Base-by-base conservation (phyloP, 306 rosid species). In the Cucurbita moschata region DNA sequence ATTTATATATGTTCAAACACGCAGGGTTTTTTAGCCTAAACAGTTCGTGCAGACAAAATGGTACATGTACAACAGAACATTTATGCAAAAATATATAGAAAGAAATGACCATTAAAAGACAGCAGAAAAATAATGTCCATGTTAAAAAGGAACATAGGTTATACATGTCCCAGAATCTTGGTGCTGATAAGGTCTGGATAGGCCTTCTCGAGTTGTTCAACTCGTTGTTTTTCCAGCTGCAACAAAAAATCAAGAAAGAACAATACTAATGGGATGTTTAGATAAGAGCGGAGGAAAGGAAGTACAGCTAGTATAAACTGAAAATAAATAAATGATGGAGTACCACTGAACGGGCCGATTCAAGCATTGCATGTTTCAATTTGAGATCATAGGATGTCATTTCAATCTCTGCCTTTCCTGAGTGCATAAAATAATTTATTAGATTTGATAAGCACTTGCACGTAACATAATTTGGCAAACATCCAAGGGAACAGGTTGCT, bases 141-240 rank as follows among this genome's bases (percentile, higher is more conserved):
- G 67, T 18, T 38, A 50, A 63, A 67, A 74, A 76, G 70, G 72
- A 44, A 71, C 60, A 72, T n/a, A 76, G 73, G 79, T 9, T 92
- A 85, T 78, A 94, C 99, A 83, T 80, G 96, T 73, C 97, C 97
- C 79, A 94, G 84, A 84, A 81, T 89, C 84, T 91, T 97, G 64
- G 99, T 94, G 87, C 90, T 84, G 73, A 86, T 89, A 73, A 94
- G 86, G 82, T 89, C 92, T 30, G 96, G 99, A 84, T 85, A 94
- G 81, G 83, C 85, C 83, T 91, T 94, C 74, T 89, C 96, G 82
- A 94, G 82, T 80, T 87, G 97, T 79, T 94, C 96, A 59, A 81
- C 84, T 59, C 92, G 91, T 75, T 89, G 85, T 44, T 84, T 94
- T 73, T 83, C 88, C 89, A 94, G 57, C 99, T 94, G 92, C 83